Base-by-base conservation (phyloP, 306 rosid genomes). In the Oxytropis ochrocephala region DNA sequence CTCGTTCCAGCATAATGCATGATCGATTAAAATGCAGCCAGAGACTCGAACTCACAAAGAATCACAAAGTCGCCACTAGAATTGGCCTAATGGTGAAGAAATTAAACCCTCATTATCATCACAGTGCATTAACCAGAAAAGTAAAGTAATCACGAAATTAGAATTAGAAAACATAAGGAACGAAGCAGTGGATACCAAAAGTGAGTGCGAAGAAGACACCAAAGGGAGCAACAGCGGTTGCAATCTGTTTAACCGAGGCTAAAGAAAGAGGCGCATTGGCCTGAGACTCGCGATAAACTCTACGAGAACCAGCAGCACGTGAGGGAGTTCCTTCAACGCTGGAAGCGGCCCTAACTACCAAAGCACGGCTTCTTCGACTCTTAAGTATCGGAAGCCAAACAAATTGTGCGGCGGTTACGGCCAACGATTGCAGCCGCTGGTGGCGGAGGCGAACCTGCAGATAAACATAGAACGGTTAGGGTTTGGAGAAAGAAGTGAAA, bases 271-370 rank as follows among this genome's bases (percentile, higher is more conserved):
- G 64, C 71, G 84, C 74, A 51, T 35, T 72, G 54, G 75, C 65
- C 83, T 87, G 97, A 71, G 96, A 81, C 81, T 89, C 80, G 53
- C 88, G 83, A 44, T 88, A 88, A 38, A 87, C 92, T 81, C 95
- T 85, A 36, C 96, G 87, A 62, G 84, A 63, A 42, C 80, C 74
- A 17, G 70, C 14, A 30, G 80, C 33, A 74, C 89, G 86, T 57
- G 87, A 67, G 2, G 88, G 66, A 62, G 79, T 70, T 18, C 86
- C 84, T 10, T 59, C 84, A 1, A 80, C 81, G 19, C 84, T 66
- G 16, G 85, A 80, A 62, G 82, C 56, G 19, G 87, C 92, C 72
- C 74, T 88, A 11, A 85, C 57, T 50, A 44, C 30, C 14, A 24
- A 3, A 4, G 57, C n/a, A 19, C 55, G n/a, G 17, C 24, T 27